Percentiles rank a stretch among this genome's conserved stretches.
Conservation (phyloP, 1,284 basidiomycete genomes). For the Tilletia walkeri region DNA sequence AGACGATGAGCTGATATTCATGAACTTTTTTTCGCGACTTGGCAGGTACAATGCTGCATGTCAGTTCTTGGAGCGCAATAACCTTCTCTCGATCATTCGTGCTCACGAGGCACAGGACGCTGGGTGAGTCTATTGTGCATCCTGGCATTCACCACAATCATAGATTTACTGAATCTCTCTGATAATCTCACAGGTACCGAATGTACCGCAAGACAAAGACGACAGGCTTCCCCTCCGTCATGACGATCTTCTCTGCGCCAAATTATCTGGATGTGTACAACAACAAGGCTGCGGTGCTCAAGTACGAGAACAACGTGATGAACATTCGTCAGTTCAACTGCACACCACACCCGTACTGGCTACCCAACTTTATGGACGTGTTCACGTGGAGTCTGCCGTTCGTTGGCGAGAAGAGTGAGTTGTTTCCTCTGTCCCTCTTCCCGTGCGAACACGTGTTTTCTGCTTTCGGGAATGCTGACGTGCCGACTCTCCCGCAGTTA, state of each 20-base stretch:
- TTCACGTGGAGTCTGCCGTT: conserved; percentile 99
- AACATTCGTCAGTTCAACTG: conserved; percentile 93
- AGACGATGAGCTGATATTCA: neutral
- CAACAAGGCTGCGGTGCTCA: conserved; percentile 93
- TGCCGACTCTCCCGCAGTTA: conserved; percentile 63
- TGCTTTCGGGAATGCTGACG: too few relatives aligned
- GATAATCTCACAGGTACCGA: conserved; percentile 63
- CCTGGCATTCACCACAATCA: too few relatives aligned
- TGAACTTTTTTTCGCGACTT: neutral
- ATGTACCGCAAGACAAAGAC: conserved; percentile 97
- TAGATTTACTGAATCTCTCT: too few relatives aligned
- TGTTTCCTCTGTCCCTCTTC: too few relatives aligned
- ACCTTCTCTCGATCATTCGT: conserved; percentile 87
- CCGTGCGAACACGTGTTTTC: too few relatives aligned
- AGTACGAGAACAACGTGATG: conserved; percentile 95
- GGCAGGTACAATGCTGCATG: conserved; percentile 86
- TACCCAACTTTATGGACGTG: conserved; percentile 98
- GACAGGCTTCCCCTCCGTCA: conserved; percentile 84
- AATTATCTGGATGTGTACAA: conserved; percentile 96
- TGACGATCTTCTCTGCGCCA: conserved; percentile 91
- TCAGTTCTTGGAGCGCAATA: conserved; percentile 88
- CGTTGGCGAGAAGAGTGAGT: conserved; percentile 90
- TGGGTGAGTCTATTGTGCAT: conserved; percentile 59
- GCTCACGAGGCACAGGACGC: conserved; percentile 95
- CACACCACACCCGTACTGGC: conserved; percentile 90